phyloP scores from a whole-genome alignment of 2,329 filamentous ascomycete genomes.

The Penicillium sp. region DNA sequence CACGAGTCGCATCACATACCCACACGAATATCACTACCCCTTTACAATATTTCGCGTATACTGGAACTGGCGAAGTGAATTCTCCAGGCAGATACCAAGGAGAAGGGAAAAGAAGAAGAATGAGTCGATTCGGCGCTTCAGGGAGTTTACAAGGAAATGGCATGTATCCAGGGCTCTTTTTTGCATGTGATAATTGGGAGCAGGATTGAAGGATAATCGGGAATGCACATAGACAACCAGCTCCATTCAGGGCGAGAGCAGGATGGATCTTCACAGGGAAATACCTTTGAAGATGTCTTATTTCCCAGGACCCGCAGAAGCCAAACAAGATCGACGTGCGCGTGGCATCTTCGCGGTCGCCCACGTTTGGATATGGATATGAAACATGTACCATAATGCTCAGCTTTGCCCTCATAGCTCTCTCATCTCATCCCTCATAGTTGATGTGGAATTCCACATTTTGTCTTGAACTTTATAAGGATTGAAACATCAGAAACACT shows the following conservation, averaged over 20 bases:
- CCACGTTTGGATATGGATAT: not conserved
- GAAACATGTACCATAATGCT: not conserved
- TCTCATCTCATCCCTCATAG: no score
- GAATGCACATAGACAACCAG: slow-evolving; percentile 8
- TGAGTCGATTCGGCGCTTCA: slow-evolving; percentile 4
- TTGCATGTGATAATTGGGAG: not conserved
- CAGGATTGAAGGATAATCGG: not conserved
- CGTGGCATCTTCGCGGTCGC: no score
- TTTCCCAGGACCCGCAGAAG: no score
- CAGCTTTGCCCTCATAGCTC: not conserved
- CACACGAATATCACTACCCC: slow-evolving; percentile 3
- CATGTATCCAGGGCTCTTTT: not conserved
- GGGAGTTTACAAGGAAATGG: slow-evolving; percentile 8
- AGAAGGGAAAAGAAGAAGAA: slow-evolving; percentile 1
- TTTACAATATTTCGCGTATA: not conserved
- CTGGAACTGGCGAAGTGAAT: not conserved
- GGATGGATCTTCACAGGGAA: not conserved
- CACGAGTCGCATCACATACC: slow-evolving; percentile 27
- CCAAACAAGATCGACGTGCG: no score
- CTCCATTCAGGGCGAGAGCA: not conserved
- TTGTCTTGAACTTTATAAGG: slow-evolving; percentile 3
- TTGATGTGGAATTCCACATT: slow-evolving; percentile 1
- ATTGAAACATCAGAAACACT: slow-evolving; percentile 1
- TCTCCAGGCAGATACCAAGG: not conserved
- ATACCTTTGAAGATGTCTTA: not conserved